Percentiles rank a stretch among this genome's conserved stretches.
Evolutionary conservation across 371 early-diverging fungal species (phyloP).

Genomic region (Coemansia sp.): DNA sequence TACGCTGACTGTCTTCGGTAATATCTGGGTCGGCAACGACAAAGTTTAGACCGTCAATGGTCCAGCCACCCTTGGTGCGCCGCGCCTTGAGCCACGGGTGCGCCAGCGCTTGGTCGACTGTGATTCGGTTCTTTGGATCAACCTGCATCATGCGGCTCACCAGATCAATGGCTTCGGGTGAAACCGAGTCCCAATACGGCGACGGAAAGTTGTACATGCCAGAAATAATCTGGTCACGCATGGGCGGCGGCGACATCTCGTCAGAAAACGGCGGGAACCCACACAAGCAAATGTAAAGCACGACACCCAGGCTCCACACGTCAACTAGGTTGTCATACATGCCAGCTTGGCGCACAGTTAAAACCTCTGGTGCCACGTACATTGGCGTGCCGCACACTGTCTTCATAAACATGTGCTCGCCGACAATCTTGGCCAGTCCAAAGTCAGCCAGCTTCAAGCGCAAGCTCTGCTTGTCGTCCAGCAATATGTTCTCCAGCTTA

Average conservation of each 20-base stretch:
- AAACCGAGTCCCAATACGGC: constrained; percentile 82
- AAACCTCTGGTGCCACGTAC: constrained; percentile 96
- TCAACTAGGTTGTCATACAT: constrained; percentile 89
- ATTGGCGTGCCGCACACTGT: constrained; percentile 97
- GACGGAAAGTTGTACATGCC: constrained; percentile 78
- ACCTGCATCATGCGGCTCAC: constrained; percentile 59
- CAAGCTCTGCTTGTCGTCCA: constrained; percentile 58
- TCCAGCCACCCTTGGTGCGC: constrained; percentile 29
- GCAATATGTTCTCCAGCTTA: constrained; percentile 83
- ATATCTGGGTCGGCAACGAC: constrained; percentile 42
- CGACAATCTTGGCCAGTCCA: constrained; percentile 85
- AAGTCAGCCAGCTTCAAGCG: constrained; percentile 92
- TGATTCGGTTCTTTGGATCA: constrained; percentile 54
- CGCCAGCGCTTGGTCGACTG: constrained; percentile 53
- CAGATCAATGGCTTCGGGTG: constrained; percentile 66
- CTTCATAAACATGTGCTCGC: constrained; percentile 61
- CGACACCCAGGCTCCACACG: constrained; percentile 98
- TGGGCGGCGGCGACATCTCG: constrained; percentile 55
- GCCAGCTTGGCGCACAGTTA: constrained; percentile 60
- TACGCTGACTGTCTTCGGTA: constrained; percentile 37
- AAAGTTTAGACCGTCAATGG: constrained; percentile 43
- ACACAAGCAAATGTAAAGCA: constrained; percentile 94
- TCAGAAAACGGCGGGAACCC: constrained; percentile 93
- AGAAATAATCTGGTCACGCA: constrained; percentile 71
- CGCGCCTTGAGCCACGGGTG: constrained; percentile 51